Conservation (phyloP, 139 green algal species). For the Tetradesmus lagerheimii region DNA sequence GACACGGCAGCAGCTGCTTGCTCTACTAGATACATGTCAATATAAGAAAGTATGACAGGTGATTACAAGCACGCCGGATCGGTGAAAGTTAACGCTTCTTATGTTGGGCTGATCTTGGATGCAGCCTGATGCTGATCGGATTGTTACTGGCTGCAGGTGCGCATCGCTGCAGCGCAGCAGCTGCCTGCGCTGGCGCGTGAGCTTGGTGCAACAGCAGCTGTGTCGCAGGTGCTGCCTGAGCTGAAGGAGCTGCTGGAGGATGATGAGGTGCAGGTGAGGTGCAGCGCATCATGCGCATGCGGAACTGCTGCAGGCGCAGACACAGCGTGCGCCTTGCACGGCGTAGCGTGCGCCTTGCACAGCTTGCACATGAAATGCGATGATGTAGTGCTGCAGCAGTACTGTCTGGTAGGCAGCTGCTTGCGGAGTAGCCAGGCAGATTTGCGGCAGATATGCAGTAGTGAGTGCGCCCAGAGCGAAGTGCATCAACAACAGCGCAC, state of each 20-base stretch:
- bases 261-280: slow-evolving; percentile 62
- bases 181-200: slow-evolving; percentile 30
- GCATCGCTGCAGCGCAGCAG: slow-evolving; percentile 42
- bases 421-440: no score
- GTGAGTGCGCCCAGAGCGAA: background rate
- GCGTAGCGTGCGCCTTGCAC: no score
- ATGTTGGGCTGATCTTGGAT: background rate
- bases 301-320: no score
- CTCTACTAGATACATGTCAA: background rate
- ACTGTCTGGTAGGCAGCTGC: no score
- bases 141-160: slow-evolving; percentile 24
- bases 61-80: background rate
- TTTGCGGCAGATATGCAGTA: background rate
- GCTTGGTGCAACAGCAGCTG: background rate
- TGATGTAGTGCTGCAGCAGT: no score
- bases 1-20: background rate
- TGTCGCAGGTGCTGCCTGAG: slow-evolving; percentile 57
- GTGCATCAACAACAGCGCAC: background rate
- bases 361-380: no score
- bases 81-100: no score
- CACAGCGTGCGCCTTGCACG: no score
- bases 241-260: slow-evolving; percentile 68
- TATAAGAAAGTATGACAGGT: background rate
- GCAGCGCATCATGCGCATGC: background rate
- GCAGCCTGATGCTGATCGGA: background rate